Conservation (phyloP, 2,329 filamentous ascomycete species). For the Huntiella savannae region DNA sequence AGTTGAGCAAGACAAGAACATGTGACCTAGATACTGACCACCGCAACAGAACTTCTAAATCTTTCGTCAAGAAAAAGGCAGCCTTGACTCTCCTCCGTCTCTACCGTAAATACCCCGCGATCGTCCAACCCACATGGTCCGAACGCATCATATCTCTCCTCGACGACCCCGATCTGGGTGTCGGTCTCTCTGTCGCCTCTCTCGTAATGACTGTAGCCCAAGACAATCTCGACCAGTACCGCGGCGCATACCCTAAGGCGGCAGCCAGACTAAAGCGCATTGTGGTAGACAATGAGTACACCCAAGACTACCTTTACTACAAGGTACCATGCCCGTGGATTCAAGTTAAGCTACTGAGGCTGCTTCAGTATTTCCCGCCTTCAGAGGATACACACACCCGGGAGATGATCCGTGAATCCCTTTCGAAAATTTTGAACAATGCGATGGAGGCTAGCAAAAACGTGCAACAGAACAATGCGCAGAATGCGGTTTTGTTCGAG, state of each 20-base stretch:
- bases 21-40: not conserved
- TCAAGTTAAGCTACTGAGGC: conserved; percentile 77
- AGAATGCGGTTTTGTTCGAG: conserved; percentile 94
- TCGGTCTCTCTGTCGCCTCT: conserved; percentile 87
- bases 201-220: conserved; percentile 87
- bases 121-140: conserved; percentile 91
- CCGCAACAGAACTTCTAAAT: conserved; percentile 47
- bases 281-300: conserved; percentile 74
- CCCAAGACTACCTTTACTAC: conserved; percentile 90
- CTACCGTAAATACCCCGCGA: conserved; percentile 84
- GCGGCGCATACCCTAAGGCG: conserved; percentile 83
- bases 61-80: conserved; percentile 98
- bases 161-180: conserved; percentile 88
- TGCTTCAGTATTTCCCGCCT: conserved; percentile 91
- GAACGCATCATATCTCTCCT: conserved; percentile 97
- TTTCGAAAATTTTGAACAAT: conserved; percentile 77
- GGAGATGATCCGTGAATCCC: conserved; percentile 74
- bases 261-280: conserved; percentile 77
- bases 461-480: conserved; percentile 96
- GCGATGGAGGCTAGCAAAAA: conserved; percentile 94
- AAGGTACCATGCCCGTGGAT: conserved; percentile 99
- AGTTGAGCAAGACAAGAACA: conserved; percentile 19
- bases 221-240: conserved; percentile 87
- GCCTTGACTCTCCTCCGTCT: conserved; percentile 80
- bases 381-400: conserved; percentile 93